A percentile compares a stretch with the other conserved stretches of the same genome.
Conservation (phyloP, 441 rosid species). For the Adansonia madagascariensis region DNA sequence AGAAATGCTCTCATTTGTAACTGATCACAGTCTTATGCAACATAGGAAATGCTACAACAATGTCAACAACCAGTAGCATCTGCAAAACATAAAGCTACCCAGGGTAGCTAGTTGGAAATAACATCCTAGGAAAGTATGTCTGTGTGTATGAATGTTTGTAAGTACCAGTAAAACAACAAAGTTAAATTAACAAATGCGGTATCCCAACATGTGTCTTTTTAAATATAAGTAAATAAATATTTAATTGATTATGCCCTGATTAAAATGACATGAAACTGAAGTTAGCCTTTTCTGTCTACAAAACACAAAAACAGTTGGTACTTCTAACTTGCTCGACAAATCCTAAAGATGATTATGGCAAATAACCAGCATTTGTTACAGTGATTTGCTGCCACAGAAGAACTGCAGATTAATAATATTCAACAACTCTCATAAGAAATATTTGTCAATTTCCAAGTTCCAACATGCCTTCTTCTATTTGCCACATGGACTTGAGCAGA, state of each 20-base stretch:
- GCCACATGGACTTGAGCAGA: neutral
- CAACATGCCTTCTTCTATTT: neutral
- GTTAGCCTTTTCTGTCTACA: neutral
- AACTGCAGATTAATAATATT: neutral
- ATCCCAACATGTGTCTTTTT: neutral
- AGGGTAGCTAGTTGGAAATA: neutral
- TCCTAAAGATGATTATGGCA: neutral
- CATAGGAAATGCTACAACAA: neutral
- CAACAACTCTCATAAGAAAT: neutral
- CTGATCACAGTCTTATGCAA: neutral
- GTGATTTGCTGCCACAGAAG: neutral
- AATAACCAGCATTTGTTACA: neutral
- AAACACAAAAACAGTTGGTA: neutral
- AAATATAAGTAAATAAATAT: neutral
- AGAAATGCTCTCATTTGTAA: neutral
- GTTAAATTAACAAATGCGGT: neutral
- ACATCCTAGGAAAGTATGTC: constrained; percentile 1
- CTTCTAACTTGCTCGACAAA: neutral
- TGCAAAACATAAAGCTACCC: neutral
- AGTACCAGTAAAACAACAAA: neutral
- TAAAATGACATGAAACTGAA: neutral
- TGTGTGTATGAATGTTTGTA: neutral
- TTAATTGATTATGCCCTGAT: neutral
- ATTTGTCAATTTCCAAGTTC: neutral
- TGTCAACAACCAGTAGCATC: constrained; percentile 2